These are phyloP conservation scores for Melocanna baccifera DNA, from an alignment of 176 grass and related monocot species.

Conservation along the genomic window DNA sequence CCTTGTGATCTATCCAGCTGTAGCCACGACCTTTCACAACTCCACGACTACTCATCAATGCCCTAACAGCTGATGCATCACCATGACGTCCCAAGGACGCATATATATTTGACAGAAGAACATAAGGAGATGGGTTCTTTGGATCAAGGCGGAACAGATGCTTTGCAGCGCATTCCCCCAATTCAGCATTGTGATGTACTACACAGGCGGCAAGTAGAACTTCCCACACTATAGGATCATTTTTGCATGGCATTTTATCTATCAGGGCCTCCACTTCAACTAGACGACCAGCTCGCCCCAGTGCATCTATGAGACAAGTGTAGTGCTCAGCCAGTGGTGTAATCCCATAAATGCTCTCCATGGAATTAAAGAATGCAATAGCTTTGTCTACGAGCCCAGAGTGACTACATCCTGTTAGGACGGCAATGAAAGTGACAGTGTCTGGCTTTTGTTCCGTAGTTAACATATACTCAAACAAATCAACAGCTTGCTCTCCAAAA, in stretches of 20 bases:
- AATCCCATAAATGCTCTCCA: slow-evolving; percentile 51
- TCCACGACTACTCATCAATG: slow-evolving; percentile 64
- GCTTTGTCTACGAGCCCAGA: slow-evolving; percentile 59
- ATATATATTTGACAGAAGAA: slow-evolving; percentile 96
- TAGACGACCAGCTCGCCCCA: slow-evolving; percentile 67
- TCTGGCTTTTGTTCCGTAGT: slow-evolving; percentile 69
- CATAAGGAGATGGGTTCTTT: slow-evolving; percentile 70
- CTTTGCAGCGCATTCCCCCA: slow-evolving; percentile 62
- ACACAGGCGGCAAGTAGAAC: slow-evolving; percentile 79
- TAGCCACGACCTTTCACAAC: slow-evolving; percentile 67
- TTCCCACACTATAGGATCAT: slow-evolving; percentile 80
- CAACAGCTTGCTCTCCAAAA: slow-evolving; percentile 53
- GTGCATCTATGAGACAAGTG: slow-evolving; percentile 80
- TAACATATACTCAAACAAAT: slow-evolving; percentile 76
- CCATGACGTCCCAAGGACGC: slow-evolving; percentile 58
- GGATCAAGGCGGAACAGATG: slow-evolving; percentile 69
- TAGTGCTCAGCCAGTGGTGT: slow-evolving; percentile 74
- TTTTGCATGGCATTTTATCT: slow-evolving; percentile 59
- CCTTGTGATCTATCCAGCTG: slow-evolving; percentile 80
- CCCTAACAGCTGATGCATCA: slow-evolving; percentile 66
- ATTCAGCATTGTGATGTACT: slow-evolving; percentile 64
- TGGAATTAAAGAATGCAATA: slow-evolving; percentile 58
- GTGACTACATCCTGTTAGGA: slow-evolving; percentile 80
- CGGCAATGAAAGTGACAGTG: slow-evolving; percentile 67
- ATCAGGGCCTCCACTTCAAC: slow-evolving; percentile 60